Base-by-base conservation (phyloP, 208 protist species). In the Wallacemonas sp. region DNA sequence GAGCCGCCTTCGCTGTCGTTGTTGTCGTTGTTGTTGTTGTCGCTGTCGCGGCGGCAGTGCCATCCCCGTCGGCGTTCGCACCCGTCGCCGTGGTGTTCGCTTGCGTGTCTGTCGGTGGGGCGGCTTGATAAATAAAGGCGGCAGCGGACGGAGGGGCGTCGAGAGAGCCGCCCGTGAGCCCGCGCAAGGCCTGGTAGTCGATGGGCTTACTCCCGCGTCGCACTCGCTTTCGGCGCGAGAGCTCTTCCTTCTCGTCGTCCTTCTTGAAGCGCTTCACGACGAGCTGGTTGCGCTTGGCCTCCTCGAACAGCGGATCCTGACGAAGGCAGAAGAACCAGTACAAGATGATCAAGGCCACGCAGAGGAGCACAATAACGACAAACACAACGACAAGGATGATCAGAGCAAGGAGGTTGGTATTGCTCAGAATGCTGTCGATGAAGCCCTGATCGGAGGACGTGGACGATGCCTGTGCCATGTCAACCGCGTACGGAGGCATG, bases 381-480 rank as follows among this genome's bases (percentile, higher is more conserved):
- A 65, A 52, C 5, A 45, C 61, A 8, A 65, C 61, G 12, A 54
- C 61, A 5, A 65, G 31, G 14, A 45, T 49, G n/a, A 65, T 45
- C 8, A 65, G 25, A 3, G 44, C 42, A 3, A 49, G 20, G 23
- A 52, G 38, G 44, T 65, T 54, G 14, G 25, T 26, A 20, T 54
- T 28, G 11, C 44, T 49, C 39, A 65, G 61, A 28, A 65, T 50
- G 14, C 10, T 28, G 22, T 57, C 38, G 20, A 57, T 25, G 48
- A 68, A 22, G 49, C 69, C 39, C 41, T 7, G 14, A 41, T 41
- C 36, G 10, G 36, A 41, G 10, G 36, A 41, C n/a, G n/a, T n/a
- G 36, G 36, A 41, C 36, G 36, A 41, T 7, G 36, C 14, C 14
- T 41, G 36, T 41, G 36, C 14, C 14, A 16, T 14, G 36, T 41